phyloP scores from a whole-genome alignment of 176 grass and related monocot species.

The Rhynchospora pubera region DNA sequence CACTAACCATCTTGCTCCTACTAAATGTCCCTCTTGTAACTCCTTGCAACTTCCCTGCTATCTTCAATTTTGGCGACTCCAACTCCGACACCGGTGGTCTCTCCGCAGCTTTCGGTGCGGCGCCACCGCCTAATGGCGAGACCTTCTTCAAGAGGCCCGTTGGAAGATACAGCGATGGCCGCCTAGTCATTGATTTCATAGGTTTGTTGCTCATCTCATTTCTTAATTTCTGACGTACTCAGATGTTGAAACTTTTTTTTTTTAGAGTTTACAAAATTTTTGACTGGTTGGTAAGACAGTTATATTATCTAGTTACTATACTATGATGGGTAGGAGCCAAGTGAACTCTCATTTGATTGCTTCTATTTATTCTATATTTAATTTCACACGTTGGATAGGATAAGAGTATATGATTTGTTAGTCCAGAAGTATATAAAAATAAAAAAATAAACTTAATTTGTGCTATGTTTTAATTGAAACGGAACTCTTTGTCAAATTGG shows the following conservation, averaged over 20 bases:
- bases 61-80: slow-evolving; percentile 98
- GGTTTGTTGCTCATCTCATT: slow-evolving; percentile 31
- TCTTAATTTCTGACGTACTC: neutral
- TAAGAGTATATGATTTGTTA: too few relatives aligned
- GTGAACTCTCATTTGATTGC: neutral
- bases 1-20: neutral
- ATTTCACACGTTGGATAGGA: too few relatives aligned
- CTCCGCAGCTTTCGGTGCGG: slow-evolving; percentile 70
- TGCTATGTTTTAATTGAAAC: neutral
- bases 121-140: slow-evolving; percentile 84
- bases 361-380: neutral
- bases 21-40: neutral
- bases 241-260: neutral
- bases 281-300: neutral
- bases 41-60: slow-evolving; percentile 64
- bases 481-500: neutral
- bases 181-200: slow-evolving; percentile 92
- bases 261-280: neutral
- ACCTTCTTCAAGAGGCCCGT: slow-evolving; percentile 76
- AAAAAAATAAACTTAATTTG: neutral
- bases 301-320: neutral
- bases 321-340: neutral
- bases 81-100: slow-evolving; percentile 96
- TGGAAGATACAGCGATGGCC: slow-evolving; percentile 84
- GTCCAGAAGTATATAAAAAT: too few relatives aligned